A percentile compares a stretch with the other conserved stretches of the same genome.
Conservation (phyloP, 345 rosid species). For the Camelina sativa region DNA sequence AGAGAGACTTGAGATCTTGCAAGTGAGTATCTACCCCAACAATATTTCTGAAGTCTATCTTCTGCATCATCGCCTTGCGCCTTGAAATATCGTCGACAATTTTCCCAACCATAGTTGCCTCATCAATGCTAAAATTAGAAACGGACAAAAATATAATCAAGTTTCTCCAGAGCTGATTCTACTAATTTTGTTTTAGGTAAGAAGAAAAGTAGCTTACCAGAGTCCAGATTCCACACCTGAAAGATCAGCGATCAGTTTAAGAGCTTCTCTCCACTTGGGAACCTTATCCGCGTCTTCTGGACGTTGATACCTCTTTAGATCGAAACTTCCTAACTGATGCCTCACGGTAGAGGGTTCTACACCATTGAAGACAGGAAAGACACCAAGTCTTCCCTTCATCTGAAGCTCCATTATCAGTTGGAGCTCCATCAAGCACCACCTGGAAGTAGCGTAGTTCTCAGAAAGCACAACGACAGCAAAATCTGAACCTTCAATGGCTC, state of each 20-base stretch:
- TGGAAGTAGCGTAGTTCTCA: too few species aligned
- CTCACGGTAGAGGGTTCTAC: slow-evolving; percentile 28
- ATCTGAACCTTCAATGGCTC: too few species aligned
- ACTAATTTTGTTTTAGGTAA: too few species aligned
- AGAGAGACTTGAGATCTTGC: background rate
- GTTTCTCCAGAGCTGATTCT: too few species aligned
- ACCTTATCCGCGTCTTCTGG: background rate
- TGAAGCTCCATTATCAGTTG: too few species aligned
- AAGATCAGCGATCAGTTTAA: background rate
- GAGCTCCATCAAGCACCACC: too few species aligned
- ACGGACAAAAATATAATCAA: too few species aligned
- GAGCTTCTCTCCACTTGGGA: slow-evolving; percentile 24
- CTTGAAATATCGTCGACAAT: slow-evolving; percentile 23
- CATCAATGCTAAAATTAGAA: slow-evolving; percentile 19
- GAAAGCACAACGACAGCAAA: too few species aligned
- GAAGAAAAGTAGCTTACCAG: too few species aligned
- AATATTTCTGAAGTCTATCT: background rate
- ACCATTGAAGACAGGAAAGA: slow-evolving; percentile 36
- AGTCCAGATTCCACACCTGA: background rate
- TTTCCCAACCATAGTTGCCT: slow-evolving; percentile 16
- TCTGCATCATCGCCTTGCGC: background rate
- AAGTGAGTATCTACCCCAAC: slow-evolving; percentile 23
- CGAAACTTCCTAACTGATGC: slow-evolving; percentile 24
- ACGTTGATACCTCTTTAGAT: background rate
- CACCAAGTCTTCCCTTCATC: background rate